phyloP scores from a whole-genome alignment of 768 basidiomycete species.

The Suillus discolor region DNA sequence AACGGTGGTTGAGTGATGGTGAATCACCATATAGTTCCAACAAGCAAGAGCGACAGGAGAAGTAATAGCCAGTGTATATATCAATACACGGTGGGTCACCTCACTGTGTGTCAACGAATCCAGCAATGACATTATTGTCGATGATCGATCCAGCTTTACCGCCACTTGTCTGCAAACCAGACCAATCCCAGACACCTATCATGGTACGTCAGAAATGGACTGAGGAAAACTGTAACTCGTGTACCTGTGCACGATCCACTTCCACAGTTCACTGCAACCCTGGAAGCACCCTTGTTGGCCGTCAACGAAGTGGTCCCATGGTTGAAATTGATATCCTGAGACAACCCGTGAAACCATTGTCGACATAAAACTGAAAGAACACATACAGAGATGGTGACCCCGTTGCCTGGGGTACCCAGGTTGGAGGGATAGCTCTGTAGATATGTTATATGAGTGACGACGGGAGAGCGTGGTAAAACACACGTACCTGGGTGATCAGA shows the following conservation, averaged over 20 bases:
- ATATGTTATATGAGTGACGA: not conserved
- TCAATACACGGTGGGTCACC: no score
- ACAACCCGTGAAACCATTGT: not conserved
- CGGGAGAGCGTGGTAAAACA: not conserved
- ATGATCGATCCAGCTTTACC: conserved; percentile 39
- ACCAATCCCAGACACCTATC: conserved; percentile 55
- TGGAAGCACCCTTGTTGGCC: conserved; percentile 44
- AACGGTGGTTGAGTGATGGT: no score
- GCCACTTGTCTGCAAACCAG: conserved; percentile 44
- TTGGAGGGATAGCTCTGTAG: conserved; percentile 56
- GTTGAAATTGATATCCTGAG: conserved; percentile 52
- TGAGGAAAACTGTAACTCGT: conserved; percentile 8
- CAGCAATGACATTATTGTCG: conserved; percentile 35
- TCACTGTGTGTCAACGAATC: conserved; percentile 26
- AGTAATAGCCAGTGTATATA: no score
- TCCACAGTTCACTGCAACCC: conserved; percentile 61
- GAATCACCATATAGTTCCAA: no score
- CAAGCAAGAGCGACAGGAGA: no score
- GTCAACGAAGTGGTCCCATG: conserved; percentile 42
- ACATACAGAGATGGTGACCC: conserved; percentile 59
- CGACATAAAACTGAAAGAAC: not conserved
- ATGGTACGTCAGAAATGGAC: conserved; percentile 1
- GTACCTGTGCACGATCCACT: conserved; percentile 49
- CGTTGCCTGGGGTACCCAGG: conserved; percentile 57
- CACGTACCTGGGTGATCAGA: conserved; percentile 56